Evolutionary conservation across 2,329 filamentous ascomycete genomes (phyloP).

Genomic region (Pseudonectria foliicola): DNA sequence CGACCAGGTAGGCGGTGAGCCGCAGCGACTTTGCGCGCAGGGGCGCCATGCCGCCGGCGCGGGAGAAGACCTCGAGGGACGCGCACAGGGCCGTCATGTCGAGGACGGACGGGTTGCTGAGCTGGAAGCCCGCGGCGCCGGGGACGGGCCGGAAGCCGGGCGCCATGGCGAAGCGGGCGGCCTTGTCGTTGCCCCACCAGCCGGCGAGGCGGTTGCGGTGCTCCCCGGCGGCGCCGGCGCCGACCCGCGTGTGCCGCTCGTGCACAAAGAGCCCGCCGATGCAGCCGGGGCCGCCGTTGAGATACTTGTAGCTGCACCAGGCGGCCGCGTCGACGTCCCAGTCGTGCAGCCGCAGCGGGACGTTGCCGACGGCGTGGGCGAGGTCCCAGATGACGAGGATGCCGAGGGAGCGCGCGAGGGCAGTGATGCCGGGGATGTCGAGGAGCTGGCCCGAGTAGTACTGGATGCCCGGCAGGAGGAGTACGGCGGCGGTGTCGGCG

Average conservation of each 20-base stretch:
- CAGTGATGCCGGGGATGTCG: slow-evolving; percentile 68
- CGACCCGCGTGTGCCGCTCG: slow-evolving; percentile 55
- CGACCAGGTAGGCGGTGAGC: slow-evolving; percentile 67
- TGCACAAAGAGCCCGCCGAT: slow-evolving; percentile 76
- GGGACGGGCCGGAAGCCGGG: slow-evolving; percentile 66
- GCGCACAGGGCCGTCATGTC: slow-evolving; percentile 65
- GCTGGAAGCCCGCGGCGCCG: slow-evolving; percentile 70
- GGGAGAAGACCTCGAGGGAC: slow-evolving; percentile 52
- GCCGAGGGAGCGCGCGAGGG: slow-evolving; percentile 59
- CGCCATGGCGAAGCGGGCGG: slow-evolving; percentile 66
- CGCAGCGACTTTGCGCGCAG: slow-evolving; percentile 49
- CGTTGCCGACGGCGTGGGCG: slow-evolving; percentile 75
- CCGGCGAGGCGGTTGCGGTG: slow-evolving; percentile 62
- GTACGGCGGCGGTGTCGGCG: slow-evolving; percentile 58
- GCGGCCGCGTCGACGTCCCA: slow-evolving; percentile 82
- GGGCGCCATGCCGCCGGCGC: slow-evolving; percentile 49
- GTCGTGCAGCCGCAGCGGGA: slow-evolving; percentile 65
- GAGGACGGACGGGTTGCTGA: slow-evolving; percentile 66
- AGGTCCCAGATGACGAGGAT: slow-evolving; percentile 75
- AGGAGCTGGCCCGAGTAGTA: slow-evolving; percentile 83
- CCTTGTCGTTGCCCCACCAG: slow-evolving; percentile 76
- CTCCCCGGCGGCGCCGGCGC: slow-evolving; percentile 23
- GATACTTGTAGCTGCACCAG: slow-evolving; percentile 88
- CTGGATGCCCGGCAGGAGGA: slow-evolving; percentile 75
- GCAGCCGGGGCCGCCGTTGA: slow-evolving; percentile 72